Base-by-base conservation (phyloP, 441 rosid genomes). In the Capsella rubella region DNA sequence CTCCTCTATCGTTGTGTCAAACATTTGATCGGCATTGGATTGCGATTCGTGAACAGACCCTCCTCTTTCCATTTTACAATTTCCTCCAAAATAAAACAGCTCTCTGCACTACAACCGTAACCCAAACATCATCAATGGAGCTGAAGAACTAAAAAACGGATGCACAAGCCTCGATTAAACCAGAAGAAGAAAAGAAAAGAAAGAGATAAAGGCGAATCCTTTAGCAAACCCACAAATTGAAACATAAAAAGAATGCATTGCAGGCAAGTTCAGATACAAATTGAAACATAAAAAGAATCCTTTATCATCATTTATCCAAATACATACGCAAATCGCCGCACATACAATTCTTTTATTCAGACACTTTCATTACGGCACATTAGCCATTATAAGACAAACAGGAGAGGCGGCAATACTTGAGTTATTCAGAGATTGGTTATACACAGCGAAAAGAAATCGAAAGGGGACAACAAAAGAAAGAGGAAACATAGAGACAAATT, bases 1-100 rank as follows among this genome's bases (percentile, higher is more conserved):
- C 76, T 88, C 85, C 74, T 87, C 90, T 25, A 85, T 89, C 31
- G 91, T 84, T 66, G 90, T 65, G 21, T 84, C 80, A 27, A 67
- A 47, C 12, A 82, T 76, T 43, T 15, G 69, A 52, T 75, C 82
- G 0, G 79, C 79, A 47, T 46, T 78, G 3, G 84, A 73, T 66
- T 75, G 81, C 42, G 52, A 67, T 66, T 81, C 91, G 42, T 75
- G 68, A 56, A 79, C 75, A 35, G 35, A 66, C 25, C 57, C 82
- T 34, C 37, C 37, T 76, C 39, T 52, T 69, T 47, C 71, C 71
- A 69, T 70, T 35, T 3, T 37, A 8, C 10, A 0, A 54, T 14
- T 14, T 14, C 46, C 7, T 29, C 29, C 9, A 7, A 57, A 56
- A 1, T 32, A n/a, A n/a, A 55, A 42, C 21, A 46, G 8, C 42